phyloP scores from a whole-genome alignment of 2,329 filamentous ascomycete genomes.

The Fusarium tricinctum region DNA sequence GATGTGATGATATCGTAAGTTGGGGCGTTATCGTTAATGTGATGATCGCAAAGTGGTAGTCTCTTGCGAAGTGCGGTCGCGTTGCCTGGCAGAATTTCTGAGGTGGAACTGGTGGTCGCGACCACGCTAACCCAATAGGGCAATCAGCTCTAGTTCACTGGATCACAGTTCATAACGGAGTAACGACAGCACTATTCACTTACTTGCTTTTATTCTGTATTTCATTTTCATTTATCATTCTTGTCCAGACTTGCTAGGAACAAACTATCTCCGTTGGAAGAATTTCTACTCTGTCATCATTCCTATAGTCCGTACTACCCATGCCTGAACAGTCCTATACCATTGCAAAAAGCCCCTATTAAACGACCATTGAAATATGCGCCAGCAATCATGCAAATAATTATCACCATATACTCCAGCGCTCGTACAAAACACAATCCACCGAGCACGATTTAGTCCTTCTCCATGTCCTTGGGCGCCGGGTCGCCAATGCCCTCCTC shows the following conservation, averaged over 20 bases:
- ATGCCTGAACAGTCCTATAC: slow-evolving; percentile 9
- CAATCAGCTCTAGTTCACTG: slow-evolving; percentile 51
- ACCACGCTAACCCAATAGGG: slow-evolving; percentile 55
- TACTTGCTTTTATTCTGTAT: background rate
- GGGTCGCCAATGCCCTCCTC: slow-evolving; percentile 98
- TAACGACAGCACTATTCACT: background rate
- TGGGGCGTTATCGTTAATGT: slow-evolving; percentile 35
- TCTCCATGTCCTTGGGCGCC: slow-evolving; percentile 94
- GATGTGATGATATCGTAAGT: slow-evolving; percentile 25
- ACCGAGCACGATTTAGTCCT: slow-evolving; percentile 65
- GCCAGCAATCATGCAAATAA: slow-evolving; percentile 51
- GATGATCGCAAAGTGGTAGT: slow-evolving; percentile 48
- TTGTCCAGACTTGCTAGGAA: background rate
- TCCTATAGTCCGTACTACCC: slow-evolving; percentile 1
- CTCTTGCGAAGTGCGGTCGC: slow-evolving; percentile 48
- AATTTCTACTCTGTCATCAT: slow-evolving; percentile 5
- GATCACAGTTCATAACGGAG: slow-evolving; percentile 3
- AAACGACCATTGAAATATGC: slow-evolving; percentile 45
- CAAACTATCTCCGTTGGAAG: background rate
- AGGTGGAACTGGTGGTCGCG: slow-evolving; percentile 46
- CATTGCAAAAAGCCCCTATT: slow-evolving; percentile 15
- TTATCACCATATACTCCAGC: slow-evolving; percentile 43
- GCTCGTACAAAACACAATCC: slow-evolving; percentile 33
- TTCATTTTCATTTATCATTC: background rate
- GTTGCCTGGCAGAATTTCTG: slow-evolving; percentile 55